phyloP scores from a whole-genome alignment of 2,329 filamentous ascomycete genomes.

The Aspergillus transmontanensis region DNA sequence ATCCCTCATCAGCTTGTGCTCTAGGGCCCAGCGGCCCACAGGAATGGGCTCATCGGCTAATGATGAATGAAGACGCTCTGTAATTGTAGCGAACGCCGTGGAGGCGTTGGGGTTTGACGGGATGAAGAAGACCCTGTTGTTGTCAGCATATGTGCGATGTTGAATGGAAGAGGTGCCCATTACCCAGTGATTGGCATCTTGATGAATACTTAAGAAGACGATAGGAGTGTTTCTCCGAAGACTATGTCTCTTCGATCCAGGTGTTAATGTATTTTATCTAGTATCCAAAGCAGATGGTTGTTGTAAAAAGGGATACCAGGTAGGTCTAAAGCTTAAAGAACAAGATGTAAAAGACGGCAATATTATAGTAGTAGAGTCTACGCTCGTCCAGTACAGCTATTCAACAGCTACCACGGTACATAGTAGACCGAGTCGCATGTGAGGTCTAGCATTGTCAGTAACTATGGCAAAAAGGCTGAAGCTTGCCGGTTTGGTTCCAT shows the following conservation, averaged over 20 bases:
- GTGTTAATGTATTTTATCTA: not conserved
- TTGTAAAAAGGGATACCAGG: not conserved
- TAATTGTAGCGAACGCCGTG: conserved; percentile 37
- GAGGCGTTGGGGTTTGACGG: conserved; percentile 44
- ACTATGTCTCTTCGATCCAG: not conserved
- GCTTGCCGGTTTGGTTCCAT: not conserved
- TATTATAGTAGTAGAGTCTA: not conserved
- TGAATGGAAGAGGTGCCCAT: not conserved
- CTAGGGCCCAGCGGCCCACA: conserved; percentile 43
- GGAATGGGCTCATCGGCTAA: conserved; percentile 39
- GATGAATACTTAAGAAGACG: not conserved
- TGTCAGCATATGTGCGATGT: conserved; percentile 1
- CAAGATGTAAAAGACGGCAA: not conserved
- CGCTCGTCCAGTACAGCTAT: not conserved
- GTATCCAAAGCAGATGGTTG: not conserved
- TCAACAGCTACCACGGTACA: not conserved
- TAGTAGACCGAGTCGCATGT: not conserved
- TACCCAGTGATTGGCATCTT: conserved; percentile 43
- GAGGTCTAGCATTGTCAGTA: not conserved
- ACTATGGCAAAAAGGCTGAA: not conserved
- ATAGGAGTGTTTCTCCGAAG: not conserved
- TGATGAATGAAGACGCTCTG: conserved; percentile 41
- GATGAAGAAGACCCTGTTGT: conserved; percentile 45
- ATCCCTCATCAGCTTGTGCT: conserved; percentile 47
- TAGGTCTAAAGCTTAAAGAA: not conserved